Percentiles rank a stretch among this genome's conserved stretches.
These are phyloP conservation scores for Microdochium trichocladiopsis DNA, from an alignment of 2,329 filamentous ascomycete genomes.

Conservation along the genomic window DNA sequence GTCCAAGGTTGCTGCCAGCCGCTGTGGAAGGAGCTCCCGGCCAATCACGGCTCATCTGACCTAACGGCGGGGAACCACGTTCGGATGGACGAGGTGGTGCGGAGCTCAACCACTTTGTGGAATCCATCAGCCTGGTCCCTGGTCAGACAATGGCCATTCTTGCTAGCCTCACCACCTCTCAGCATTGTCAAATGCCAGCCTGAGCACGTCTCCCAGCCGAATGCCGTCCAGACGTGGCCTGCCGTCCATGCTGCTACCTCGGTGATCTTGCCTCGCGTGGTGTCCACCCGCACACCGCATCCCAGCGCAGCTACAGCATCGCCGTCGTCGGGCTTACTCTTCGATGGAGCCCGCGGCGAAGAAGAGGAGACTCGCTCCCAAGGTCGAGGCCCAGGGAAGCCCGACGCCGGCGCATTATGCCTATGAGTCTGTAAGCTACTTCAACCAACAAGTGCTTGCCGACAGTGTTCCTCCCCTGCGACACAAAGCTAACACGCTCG, in stretches of 20 bases:
- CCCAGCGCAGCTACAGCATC: constrained; percentile 3
- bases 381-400: constrained; percentile 23
- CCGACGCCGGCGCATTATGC: constrained; percentile 16
- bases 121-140: background rate
- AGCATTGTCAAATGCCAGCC: background rate
- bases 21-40: background rate
- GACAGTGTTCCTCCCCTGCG: background rate
- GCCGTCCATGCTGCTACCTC: background rate
- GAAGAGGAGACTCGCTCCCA: constrained; percentile 30
- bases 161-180: background rate
- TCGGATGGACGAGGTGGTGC: background rate
- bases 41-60: background rate
- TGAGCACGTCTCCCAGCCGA: background rate
- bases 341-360: constrained; percentile 27
- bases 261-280: background rate
- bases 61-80: background rate
- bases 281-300: constrained; percentile 1
- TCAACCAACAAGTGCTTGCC: background rate
- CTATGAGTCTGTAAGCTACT: constrained; percentile 18
- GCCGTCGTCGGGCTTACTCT: constrained; percentile 5
- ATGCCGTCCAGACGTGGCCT: background rate
- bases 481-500: background rate
- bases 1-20: background rate
- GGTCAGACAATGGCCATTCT: background rate
- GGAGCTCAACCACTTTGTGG: background rate